Conservation (phyloP, 148 eudicot genomes). For the Diospyros kaki region DNA sequence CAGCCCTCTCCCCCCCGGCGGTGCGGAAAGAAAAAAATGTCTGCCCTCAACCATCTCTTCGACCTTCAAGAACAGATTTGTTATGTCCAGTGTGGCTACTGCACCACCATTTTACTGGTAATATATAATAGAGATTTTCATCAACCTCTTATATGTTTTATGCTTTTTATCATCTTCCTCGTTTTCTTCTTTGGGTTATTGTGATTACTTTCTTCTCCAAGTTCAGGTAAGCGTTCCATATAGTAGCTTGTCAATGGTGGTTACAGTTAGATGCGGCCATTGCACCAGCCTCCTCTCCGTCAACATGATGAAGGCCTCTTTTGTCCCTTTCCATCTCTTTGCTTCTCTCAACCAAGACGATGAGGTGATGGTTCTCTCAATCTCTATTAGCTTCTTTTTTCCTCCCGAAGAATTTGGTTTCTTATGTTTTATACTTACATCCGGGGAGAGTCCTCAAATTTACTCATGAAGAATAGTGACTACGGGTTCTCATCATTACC, state of each 20-base stretch:
- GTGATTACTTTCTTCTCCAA: neutral
- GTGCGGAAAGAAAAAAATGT: constrained; percentile 11
- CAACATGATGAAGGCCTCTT: constrained; percentile 72
- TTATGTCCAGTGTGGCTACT: constrained; percentile 79
- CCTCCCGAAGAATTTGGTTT: constrained; percentile 12
- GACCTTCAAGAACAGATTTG: constrained; percentile 75
- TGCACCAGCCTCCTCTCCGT: constrained; percentile 76
- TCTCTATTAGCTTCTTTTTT: constrained; percentile 12
- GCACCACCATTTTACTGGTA: constrained; percentile 85
- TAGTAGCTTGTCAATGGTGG: constrained; percentile 71
- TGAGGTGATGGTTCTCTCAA: constrained; percentile 18
- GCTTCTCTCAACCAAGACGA: constrained; percentile 48
- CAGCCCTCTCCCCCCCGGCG: too few species aligned
- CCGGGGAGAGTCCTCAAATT: neutral
- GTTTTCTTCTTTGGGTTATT: neutral
- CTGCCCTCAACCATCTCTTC: constrained; percentile 32
- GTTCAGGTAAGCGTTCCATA: constrained; percentile 81
- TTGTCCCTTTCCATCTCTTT: constrained; percentile 63
- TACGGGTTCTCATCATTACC: neutral
- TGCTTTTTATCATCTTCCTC: too few species aligned
- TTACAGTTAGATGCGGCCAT: constrained; percentile 68
- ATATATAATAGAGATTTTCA: neutral
- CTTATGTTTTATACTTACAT: too few species aligned
- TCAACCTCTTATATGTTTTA: too few species aligned
- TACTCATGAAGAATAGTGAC: neutral